Percentiles rank a stretch among this genome's conserved stretches.
Evolutionary conservation across 371 early-diverging fungal species (phyloP).

Genomic region (Chytridium lagenaria): DNA sequence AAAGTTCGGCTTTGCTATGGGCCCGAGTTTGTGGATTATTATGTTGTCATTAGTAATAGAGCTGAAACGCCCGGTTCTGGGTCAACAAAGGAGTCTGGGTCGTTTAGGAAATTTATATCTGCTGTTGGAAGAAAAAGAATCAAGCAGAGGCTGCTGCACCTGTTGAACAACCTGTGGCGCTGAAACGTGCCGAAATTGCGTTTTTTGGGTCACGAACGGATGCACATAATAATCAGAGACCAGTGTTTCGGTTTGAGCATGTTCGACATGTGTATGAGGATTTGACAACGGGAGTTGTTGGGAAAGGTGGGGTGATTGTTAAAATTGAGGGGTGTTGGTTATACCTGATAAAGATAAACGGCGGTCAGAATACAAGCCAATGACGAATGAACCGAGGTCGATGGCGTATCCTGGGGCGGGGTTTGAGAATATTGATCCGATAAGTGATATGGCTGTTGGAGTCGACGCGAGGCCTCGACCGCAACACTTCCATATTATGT

Average conservation of each 20-base stretch:
- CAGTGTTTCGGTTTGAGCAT: constrained; percentile 40
- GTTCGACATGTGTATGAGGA: constrained; percentile 35
- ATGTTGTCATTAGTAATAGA: constrained; percentile 44
- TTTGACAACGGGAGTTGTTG: constrained; percentile 8
- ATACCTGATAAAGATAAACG: constrained; percentile 2
- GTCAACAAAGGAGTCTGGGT: constrained; percentile 19
- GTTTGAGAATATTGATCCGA: constrained; percentile 24
- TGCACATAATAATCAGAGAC: constrained; percentile 27
- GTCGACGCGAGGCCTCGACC: constrained; percentile 35
- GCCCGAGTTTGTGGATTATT: constrained; percentile 37
- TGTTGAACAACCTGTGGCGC: background rate
- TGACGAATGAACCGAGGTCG: background rate
- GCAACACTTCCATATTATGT: constrained; percentile 21
- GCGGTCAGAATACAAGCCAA: constrained; percentile 17
- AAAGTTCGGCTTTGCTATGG: constrained; percentile 42
- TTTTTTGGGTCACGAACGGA: constrained; percentile 44
- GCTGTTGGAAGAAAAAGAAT: constrained; percentile 8
- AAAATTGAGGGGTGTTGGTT: constrained; percentile 4
- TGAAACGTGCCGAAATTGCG: constrained; percentile 1
- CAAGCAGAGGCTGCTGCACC: constrained; percentile 26
- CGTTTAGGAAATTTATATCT: constrained; percentile 13
- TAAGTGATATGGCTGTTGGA: constrained; percentile 15
- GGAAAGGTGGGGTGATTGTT: background rate
- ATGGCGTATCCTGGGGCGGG: constrained; percentile 20
- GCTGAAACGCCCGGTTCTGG: background rate